Conservation (phyloP, 306 rosid species). For the Coriaria nepalensis region DNA sequence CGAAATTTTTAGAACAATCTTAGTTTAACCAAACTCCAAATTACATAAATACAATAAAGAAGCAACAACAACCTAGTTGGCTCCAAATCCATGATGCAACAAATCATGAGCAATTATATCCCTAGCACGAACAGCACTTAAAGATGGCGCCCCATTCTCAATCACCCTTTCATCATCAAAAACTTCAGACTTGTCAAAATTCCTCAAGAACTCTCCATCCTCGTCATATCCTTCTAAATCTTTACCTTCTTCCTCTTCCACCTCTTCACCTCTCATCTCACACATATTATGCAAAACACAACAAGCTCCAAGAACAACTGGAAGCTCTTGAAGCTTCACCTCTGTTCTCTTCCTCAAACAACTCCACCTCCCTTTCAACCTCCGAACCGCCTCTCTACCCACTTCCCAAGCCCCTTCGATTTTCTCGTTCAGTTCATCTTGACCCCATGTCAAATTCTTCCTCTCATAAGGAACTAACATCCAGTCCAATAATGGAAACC, state of each 20-base stretch:
- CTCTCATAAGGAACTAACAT: constrained; percentile 56
- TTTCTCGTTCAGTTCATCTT: constrained; percentile 58
- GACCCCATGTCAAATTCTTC: constrained; percentile 59
- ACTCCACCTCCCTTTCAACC: constrained; percentile 69
- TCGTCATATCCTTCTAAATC: too few species aligned
- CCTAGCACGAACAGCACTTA: constrained; percentile 30
- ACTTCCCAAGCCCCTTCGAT: constrained; percentile 28
- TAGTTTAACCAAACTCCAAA: too few species aligned
- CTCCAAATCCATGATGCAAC: constrained; percentile 62
- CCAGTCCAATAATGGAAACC: constrained; percentile 66
- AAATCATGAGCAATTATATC: constrained; percentile 64
- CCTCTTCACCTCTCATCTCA: constrained; percentile 45
- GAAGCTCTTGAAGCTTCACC: constrained; percentile 70
- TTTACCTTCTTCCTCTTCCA: constrained; percentile 8
- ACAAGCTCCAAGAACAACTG: constrained; percentile 70
- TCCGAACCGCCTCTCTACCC: constrained; percentile 51
- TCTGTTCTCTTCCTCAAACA: constrained; percentile 81
- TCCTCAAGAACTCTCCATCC: too few species aligned
- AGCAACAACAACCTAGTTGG: constrained; percentile 10
- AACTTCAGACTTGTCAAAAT: constrained; percentile 25
- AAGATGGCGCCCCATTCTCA: constrained; percentile 34
- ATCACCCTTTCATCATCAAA: constrained; percentile 60
- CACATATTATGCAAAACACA: constrained; percentile 82
- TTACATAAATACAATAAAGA: neutral
- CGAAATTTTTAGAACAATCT: too few species aligned